Evolutionary conservation across 148 eudicot species (phyloP).

Genomic region (Camellia lanceoleosa): DNA sequence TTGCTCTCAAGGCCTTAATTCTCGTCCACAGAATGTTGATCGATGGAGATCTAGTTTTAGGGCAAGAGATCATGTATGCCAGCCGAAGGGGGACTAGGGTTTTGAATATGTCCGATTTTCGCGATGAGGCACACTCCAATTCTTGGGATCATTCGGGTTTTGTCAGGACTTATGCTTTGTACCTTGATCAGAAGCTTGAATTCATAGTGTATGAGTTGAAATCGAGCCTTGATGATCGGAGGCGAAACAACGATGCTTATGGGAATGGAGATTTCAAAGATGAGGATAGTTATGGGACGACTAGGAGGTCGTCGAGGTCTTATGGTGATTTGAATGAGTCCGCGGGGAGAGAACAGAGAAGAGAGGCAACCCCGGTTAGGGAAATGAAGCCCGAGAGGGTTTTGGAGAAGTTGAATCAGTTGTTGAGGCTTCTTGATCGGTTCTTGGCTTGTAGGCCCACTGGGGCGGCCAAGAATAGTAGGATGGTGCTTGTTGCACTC

Average conservation of each 20-base stretch:
- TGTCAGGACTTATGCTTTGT: slow-evolving; percentile 51
- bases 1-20: slow-evolving; percentile 72
- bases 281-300: slow-evolving; percentile 18
- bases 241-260: slow-evolving; percentile 14
- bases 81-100: slow-evolving; percentile 36
- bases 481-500: slow-evolving; percentile 45
- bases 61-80: slow-evolving; percentile 41
- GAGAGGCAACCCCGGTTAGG: slow-evolving; percentile 26
- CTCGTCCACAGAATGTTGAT: slow-evolving; percentile 45
- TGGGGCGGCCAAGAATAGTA: slow-evolving; percentile 34
- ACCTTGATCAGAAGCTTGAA: slow-evolving; percentile 53
- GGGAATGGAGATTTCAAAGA: slow-evolving; percentile 16
- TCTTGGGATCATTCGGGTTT: slow-evolving; percentile 60
- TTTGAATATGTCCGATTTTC: slow-evolving; percentile 54
- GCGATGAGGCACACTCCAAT: slow-evolving; percentile 48
- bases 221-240: slow-evolving; percentile 8
- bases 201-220: slow-evolving; percentile 31
- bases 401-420: slow-evolving; percentile 40
- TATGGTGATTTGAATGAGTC: slow-evolving; percentile 27
- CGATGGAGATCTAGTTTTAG: slow-evolving; percentile 36
- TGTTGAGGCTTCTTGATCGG: slow-evolving; percentile 46
- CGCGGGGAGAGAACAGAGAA: slow-evolving; percentile 17
- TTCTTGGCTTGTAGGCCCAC: slow-evolving; percentile 47
- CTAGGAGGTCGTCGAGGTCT: slow-evolving; percentile 23
- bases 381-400: slow-evolving; percentile 45